Base-by-base conservation (phyloP, 2,329 filamentous ascomycete genomes). In the Claviceps pazoutovae region DNA sequence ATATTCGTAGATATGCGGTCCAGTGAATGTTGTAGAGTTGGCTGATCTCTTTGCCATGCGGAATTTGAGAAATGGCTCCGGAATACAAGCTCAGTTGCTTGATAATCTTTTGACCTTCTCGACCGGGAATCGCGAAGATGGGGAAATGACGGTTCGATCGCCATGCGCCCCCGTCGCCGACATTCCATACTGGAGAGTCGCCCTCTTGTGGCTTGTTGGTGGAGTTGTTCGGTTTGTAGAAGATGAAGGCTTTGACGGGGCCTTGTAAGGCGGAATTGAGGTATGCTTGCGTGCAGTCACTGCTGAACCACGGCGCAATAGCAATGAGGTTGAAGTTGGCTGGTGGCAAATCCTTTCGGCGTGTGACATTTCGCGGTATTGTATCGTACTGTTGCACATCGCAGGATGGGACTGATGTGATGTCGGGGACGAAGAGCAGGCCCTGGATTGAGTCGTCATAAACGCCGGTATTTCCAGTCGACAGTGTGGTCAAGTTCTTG, bases 251-350 rank as follows among this genome's bases (percentile, higher is more conserved):
- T 43, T 80, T 75, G 9, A 84, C 73, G 23, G 79, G 75, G 57
- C 83, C 79, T 51, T 67, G 60, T 36, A 73, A 70, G n/a, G 78
- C 76, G 19, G 78, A 74, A 17, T 74, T 68, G 46, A 97, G 74
- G 63, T 88, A 95, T 45, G 83, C 77, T 51, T 75, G 68, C 13
- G 87, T 85, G 63, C 91, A 98, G 26, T 79, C 71, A 7, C 75
- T 70, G 55, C 76, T 85, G 59, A 88, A 80, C 90, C 91, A 97
- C 30, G 91, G 91, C 23, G 88, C 90, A 50, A 96, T 70, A 30
- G 86, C 90, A 59, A 96, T 79, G 49, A 89, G 73, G 51, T 84
- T 81, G 64, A 87, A 88, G 57, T 85, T 80, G 48, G 76, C 75
- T 0, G 74, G 71, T 0, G 82, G 81, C 1, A 96, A 77, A 60